Conservation (phyloP, 257 asterid species). For the Nicotiana paniculata region DNA sequence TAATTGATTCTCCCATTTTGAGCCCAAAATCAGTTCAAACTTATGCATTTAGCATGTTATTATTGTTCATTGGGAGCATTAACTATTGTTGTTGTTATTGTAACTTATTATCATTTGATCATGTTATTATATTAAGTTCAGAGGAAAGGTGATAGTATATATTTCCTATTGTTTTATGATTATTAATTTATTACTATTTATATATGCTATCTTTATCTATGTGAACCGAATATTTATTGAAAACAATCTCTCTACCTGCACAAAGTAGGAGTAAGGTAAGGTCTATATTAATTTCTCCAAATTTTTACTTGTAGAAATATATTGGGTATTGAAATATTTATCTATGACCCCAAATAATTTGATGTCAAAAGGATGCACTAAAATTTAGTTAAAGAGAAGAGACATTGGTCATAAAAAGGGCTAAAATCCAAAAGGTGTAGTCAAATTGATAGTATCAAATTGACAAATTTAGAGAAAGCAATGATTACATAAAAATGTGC, state of each 20-base stretch:
- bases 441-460: background rate
- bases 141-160: no score
- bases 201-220: no score
- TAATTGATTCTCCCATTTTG: background rate
- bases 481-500: background rate
- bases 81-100: no score
- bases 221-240: fast-evolving
- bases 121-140: no score
- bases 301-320: no score
- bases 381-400: background rate
- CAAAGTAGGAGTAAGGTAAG: no score
- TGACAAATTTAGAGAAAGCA: background rate
- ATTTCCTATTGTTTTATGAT: no score
- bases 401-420: background rate
- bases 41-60: background rate
- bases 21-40: background rate
- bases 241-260: no score
- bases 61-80: no score
- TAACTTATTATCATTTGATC: no score
- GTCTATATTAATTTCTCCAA: no score
- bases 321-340: background rate
- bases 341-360: background rate
- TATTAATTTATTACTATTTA: no score
- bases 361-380: background rate
- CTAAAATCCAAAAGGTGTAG: background rate